Percentiles rank a stretch among this genome's conserved stretches.
phyloP scores from a whole-genome alignment of 176 grass and related monocot genomes.

The Otatea glauca region DNA sequence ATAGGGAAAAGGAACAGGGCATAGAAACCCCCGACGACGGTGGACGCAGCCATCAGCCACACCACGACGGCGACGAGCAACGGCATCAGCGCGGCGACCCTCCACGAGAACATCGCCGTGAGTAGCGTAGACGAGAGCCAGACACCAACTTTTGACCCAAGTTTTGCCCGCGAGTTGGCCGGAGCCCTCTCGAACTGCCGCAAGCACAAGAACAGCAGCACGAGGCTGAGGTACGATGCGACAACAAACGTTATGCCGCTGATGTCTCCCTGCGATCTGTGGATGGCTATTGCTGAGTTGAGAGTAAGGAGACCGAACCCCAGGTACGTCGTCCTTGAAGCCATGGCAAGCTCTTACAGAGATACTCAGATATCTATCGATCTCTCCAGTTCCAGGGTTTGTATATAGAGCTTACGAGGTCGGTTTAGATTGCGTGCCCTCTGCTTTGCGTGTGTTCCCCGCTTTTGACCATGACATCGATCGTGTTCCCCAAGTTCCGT shows the following conservation, averaged over 20 bases:
- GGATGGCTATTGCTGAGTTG: neutral
- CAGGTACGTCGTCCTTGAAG: too few species aligned
- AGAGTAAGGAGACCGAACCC: too few species aligned
- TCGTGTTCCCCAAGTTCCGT: too few species aligned
- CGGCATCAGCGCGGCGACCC: neutral
- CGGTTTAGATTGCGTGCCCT: too few species aligned
- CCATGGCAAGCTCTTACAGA: too few species aligned
- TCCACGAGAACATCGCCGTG: neutral
- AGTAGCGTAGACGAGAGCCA: neutral
- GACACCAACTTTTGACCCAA: neutral
- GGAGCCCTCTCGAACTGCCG: neutral
- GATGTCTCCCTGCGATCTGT: neutral
- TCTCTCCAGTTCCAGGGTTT: too few species aligned
- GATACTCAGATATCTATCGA: too few species aligned
- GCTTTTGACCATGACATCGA: too few species aligned
- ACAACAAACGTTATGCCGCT: neutral
- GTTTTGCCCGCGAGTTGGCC: neutral
- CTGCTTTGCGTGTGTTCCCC: too few species aligned
- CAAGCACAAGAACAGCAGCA: neutral
- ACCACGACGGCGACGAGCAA: neutral
- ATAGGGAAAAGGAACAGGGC: too few species aligned
- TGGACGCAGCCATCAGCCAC: neutral
- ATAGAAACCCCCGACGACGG: neutral
- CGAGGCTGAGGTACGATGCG: neutral
- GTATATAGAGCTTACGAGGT: too few species aligned